Conservation (phyloP, 192 early-diverging fungal genomes). For the Coemansia sp. region DNA sequence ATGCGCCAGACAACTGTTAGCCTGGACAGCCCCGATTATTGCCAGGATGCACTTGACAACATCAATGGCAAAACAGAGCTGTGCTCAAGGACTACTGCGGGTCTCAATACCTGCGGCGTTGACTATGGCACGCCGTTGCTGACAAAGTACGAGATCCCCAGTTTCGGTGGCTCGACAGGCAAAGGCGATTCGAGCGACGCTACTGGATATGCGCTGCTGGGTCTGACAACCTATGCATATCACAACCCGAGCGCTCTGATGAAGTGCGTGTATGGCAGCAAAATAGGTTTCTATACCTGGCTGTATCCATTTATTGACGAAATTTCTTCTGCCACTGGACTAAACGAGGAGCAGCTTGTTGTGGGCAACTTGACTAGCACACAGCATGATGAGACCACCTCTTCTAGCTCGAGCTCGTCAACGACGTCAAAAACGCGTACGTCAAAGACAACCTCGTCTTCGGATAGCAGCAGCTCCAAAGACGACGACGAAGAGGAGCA, state of each 20-base stretch:
- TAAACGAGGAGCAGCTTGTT: background rate
- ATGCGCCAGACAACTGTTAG: constrained; percentile 3
- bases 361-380: background rate
- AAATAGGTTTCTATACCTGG: constrained; percentile 19
- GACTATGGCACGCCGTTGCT: constrained; percentile 18
- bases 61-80: constrained; percentile 11
- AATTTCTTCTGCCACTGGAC: constrained; percentile 1
- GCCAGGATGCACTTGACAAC: background rate
- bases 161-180: background rate
- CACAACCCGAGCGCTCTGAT: background rate
- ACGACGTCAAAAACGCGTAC: background rate
- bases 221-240: constrained; percentile 12
- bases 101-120: constrained; percentile 9
- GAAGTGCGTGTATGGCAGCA: background rate
- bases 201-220: constrained; percentile 10
- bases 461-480: background rate
- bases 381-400: background rate
- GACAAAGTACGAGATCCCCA: constrained; percentile 1
- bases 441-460: background rate
- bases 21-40: constrained; percentile 5
- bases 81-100: constrained; percentile 2
- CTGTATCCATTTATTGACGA: constrained; percentile 14
- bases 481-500: background rate
- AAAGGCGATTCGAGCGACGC: background rate
- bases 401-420: background rate